Evolutionary conservation across 805 yeast genomes (phyloP).

Genomic region (Hanseniaspora occidentalis): DNA sequence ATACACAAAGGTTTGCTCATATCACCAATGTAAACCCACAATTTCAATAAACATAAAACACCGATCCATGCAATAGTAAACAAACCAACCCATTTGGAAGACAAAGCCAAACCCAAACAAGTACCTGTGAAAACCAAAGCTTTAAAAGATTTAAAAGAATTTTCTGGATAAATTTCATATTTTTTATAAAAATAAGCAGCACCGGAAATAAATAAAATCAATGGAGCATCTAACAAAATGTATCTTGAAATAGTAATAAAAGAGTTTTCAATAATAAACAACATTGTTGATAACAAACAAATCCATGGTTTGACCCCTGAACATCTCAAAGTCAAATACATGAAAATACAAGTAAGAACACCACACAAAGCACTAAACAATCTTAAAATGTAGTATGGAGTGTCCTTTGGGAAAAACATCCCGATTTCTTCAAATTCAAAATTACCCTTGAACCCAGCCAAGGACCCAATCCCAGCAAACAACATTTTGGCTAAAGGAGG

Average conservation of each 20-base stretch:
- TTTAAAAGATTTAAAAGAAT: constrained; percentile 42
- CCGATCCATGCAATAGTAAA: constrained; percentile 78
- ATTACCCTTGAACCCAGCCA: constrained; percentile 63
- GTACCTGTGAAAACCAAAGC: constrained; percentile 52
- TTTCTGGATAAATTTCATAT: constrained; percentile 54
- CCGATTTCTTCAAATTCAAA: constrained; percentile 61
- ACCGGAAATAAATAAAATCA: constrained; percentile 65
- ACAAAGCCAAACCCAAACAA: constrained; percentile 59
- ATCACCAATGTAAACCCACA: constrained; percentile 70
- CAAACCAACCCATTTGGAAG: constrained; percentile 78
- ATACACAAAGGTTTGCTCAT: constrained; percentile 34
- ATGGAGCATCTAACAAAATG: constrained; percentile 64
- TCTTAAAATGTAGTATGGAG: constrained; percentile 62
- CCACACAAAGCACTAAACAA: constrained; percentile 57
- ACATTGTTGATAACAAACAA: constrained; percentile 41
- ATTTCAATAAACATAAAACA: constrained; percentile 39
- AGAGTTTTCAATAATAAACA: constrained; percentile 56
- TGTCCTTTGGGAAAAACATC: constrained; percentile 39
- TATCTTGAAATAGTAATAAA: constrained; percentile 59
- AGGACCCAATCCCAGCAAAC: constrained; percentile 53
- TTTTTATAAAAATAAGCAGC: constrained; percentile 53
- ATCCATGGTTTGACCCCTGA: constrained; percentile 60
- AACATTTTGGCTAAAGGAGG: constrained; percentile 74
- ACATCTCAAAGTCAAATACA: constrained; percentile 55
- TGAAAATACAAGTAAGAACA: constrained; percentile 49